Evolutionary conservation across 805 yeast genomes (phyloP).

Genomic region (Spathaspora boniae): DNA sequence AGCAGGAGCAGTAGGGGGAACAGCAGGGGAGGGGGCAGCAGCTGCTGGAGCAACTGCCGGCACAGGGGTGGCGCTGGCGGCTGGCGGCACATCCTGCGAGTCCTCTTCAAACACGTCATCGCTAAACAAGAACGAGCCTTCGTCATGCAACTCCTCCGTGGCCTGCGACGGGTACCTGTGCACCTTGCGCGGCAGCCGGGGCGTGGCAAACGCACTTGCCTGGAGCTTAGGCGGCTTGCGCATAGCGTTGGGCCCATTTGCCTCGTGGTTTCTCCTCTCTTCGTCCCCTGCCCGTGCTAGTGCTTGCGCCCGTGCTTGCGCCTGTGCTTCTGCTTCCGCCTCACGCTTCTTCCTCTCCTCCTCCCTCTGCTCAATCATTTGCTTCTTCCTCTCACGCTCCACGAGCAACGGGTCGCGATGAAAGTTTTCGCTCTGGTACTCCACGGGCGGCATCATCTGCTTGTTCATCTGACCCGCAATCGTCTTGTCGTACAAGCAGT

Average conservation of each 20-base stretch:
- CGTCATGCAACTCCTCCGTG: constrained; percentile 33
- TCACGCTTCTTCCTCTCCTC: constrained; percentile 3
- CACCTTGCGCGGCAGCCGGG: constrained; percentile 8
- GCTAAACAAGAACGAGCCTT: constrained; percentile 37
- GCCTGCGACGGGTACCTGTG: not conserved
- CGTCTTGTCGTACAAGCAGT: constrained; percentile 77
- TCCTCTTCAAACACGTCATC: constrained; percentile 31
- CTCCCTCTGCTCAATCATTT: constrained; percentile 5
- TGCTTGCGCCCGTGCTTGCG: constrained; percentile 2
- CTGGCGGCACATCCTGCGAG: not conserved
- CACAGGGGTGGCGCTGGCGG: not conserved
- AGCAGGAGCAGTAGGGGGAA: not conserved
- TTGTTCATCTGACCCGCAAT: constrained; percentile 51
- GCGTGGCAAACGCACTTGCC: constrained; percentile 8
- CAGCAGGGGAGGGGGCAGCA: not conserved
- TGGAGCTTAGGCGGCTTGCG: too few species aligned
- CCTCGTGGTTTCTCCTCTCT: constrained; percentile 3
- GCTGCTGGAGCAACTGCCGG: not conserved
- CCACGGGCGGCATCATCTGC: constrained; percentile 30
- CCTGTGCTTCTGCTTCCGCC: constrained; percentile 4
- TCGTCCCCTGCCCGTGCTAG: constrained; percentile 2
- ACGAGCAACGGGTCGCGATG: constrained; percentile 35
- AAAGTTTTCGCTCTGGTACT: constrained; percentile 28
- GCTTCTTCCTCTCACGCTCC: constrained; percentile 23
- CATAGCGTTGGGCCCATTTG: not conserved